Conservation (phyloP, 1,284 basidiomycete genomes). For the Neonothopanus nambi region DNA sequence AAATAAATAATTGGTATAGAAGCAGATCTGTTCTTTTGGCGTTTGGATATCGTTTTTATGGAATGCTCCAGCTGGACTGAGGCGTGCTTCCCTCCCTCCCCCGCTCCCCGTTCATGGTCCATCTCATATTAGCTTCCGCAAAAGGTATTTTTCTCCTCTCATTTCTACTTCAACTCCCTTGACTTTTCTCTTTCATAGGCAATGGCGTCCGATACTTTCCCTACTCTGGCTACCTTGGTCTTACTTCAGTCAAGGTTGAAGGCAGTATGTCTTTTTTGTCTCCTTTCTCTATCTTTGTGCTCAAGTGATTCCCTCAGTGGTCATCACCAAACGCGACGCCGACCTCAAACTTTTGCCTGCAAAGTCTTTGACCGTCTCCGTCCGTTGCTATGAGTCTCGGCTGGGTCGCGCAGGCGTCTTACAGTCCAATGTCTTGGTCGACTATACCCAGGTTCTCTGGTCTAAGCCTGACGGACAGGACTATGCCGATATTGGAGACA, state of each 20-base stretch:
- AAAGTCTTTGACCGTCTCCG: conserved; percentile 61
- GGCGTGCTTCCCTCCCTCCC: conserved; percentile 20
- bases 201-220: conserved; percentile 76
- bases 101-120: conserved; percentile 52
- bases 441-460: conserved; percentile 68
- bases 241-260: conserved; percentile 76
- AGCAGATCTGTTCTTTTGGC: neutral
- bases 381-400: conserved; percentile 79
- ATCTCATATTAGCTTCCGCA: conserved; percentile 58
- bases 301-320: conserved; percentile 46
- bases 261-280: conserved; percentile 52
- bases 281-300: conserved; percentile 12
- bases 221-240: conserved; percentile 72
- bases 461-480: conserved; percentile 55
- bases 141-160: conserved; percentile 33
- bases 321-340: conserved; percentile 68
- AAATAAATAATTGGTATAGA: neutral
- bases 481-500: conserved; percentile 59
- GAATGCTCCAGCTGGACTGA: conserved; percentile 27
- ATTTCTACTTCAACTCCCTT: conserved; percentile 19
- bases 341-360: conserved; percentile 67
- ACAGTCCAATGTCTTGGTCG: conserved; percentile 65
- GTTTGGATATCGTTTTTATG: conserved; percentile 23
- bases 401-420: conserved; percentile 55
- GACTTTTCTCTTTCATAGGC: conserved; percentile 13